These are phyloP conservation scores for Leucocoprinus birnbaumii DNA, from an alignment of 768 basidiomycete species.

Conservation along the genomic window DNA sequence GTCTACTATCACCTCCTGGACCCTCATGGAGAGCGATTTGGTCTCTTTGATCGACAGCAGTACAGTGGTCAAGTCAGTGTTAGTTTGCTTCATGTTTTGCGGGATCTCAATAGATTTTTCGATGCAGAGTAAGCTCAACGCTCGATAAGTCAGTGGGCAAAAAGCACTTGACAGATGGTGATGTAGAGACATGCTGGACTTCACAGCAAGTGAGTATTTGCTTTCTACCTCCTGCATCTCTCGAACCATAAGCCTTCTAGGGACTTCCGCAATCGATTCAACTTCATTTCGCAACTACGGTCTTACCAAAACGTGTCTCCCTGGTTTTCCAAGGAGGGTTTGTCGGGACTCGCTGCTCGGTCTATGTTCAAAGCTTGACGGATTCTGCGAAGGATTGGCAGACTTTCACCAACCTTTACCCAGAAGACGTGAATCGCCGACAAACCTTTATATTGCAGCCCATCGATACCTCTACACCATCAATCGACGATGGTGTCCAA, in stretches of 20 bases:
- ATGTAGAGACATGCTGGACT: conserved; percentile 82
- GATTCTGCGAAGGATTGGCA: conserved; percentile 43
- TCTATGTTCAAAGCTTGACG: conserved; percentile 36
- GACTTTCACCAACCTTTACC: conserved; percentile 55
- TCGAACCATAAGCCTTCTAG: conserved; percentile 32
- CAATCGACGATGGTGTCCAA: conserved; percentile 30
- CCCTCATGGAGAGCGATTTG: conserved; percentile 21
- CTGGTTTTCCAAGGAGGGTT: conserved; percentile 88
- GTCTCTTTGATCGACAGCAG: conserved; percentile 38
- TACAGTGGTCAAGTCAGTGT: conserved; percentile 52
- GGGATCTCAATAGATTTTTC: conserved; percentile 9
- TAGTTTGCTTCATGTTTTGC: no score
- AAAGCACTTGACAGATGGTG: conserved; percentile 66
- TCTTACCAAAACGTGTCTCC: conserved; percentile 53
- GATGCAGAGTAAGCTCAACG: conserved; percentile 71
- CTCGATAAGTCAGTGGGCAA: conserved; percentile 73
- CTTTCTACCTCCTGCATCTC: neutral
- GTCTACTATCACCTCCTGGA: neutral
- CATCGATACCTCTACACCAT: conserved; percentile 7
- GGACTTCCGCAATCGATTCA: conserved; percentile 78
- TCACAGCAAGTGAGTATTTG: conserved; percentile 61
- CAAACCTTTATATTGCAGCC: conserved; percentile 61
- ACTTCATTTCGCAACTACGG: conserved; percentile 47
- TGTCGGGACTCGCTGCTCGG: conserved; percentile 63
- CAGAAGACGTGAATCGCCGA: conserved; percentile 75